These are phyloP conservation scores for Dendrobium officinale DNA, from an alignment of 106 monocot species.

Conservation along the genomic window DNA sequence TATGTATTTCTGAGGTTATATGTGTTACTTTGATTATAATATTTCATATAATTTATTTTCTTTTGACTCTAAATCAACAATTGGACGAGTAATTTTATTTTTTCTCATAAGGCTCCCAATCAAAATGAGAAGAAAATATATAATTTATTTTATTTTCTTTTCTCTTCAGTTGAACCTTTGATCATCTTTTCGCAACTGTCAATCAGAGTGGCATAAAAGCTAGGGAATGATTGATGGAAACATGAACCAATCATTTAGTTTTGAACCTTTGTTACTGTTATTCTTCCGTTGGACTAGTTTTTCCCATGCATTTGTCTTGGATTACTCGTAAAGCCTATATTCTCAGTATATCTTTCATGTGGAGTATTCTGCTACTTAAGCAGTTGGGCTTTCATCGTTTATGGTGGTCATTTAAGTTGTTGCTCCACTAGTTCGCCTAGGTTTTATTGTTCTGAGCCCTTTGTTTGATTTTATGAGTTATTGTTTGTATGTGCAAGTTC, in stretches of 20 bases:
- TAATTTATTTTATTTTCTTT: neutral
- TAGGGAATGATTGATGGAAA: neutral
- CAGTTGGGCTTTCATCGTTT: neutral
- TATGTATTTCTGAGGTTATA: neutral
- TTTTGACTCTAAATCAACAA: neutral
- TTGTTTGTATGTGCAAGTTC: constrained; percentile 1
- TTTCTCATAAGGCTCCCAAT: neutral
- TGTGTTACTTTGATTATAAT: no score
- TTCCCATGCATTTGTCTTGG: neutral
- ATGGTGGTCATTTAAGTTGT: neutral
- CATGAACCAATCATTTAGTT: neutral
- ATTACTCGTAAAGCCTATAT: neutral
- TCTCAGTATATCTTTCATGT: neutral
- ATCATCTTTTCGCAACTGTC: neutral
- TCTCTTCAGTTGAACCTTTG: neutral
- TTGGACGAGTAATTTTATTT: neutral
- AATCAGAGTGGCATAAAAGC: neutral
- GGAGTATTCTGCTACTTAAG: neutral
- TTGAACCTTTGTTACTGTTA: neutral
- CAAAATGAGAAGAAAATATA: neutral
- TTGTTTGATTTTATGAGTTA: neutral
- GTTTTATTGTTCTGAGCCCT: neutral
- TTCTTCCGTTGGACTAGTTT: neutral
- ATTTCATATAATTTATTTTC: no score
- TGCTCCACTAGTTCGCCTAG: neutral